Conservation (phyloP, 495 filamentous ascomycete species). For the Lasiosphaeria hispida region DNA sequence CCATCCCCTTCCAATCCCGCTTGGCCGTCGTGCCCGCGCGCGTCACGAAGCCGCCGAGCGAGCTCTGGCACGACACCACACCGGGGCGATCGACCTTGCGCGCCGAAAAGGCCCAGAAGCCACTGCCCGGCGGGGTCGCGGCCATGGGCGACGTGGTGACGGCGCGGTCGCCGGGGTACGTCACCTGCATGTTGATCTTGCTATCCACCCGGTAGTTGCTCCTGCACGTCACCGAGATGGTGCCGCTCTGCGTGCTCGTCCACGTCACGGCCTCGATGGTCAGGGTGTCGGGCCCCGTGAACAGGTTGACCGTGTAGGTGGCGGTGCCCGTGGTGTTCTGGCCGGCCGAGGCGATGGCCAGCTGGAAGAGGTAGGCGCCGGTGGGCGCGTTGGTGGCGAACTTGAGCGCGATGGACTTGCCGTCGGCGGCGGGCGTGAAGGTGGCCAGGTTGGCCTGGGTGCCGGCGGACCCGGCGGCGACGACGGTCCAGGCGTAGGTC, state of each 20-base stretch:
- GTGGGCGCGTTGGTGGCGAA: slow-evolving; percentile 13
- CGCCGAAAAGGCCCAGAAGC: slow-evolving; percentile 18
- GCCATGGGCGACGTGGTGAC: slow-evolving; percentile 17
- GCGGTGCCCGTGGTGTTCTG: slow-evolving; percentile 16
- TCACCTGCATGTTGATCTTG: slow-evolving; percentile 22
- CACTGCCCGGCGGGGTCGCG: slow-evolving; percentile 20
- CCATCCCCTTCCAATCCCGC: neutral
- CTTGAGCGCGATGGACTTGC: slow-evolving; percentile 9
- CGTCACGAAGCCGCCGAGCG: slow-evolving; percentile 8
- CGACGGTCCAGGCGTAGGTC: slow-evolving; percentile 17
- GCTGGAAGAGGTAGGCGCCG: slow-evolving; percentile 19
- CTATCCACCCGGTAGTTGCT: slow-evolving; percentile 19
- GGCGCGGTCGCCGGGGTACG: slow-evolving; percentile 20
- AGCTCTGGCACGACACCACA: slow-evolving; percentile 11
- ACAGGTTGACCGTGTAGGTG: slow-evolving; percentile 15
- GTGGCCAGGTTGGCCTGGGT: slow-evolving; percentile 18
- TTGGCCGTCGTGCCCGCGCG: slow-evolving; percentile 14
- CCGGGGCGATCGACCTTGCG: slow-evolving; percentile 17
- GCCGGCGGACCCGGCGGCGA: slow-evolving; percentile 10
- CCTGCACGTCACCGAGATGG: slow-evolving; percentile 17
- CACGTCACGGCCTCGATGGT: slow-evolving; percentile 13
- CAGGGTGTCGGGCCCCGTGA: slow-evolving; percentile 19
- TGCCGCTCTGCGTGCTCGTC: slow-evolving; percentile 20
- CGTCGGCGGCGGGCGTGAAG: slow-evolving; percentile 15
- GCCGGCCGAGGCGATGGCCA: slow-evolving; percentile 11